Conservation (phyloP, 495 filamentous ascomycete species). For the Penicillium pancosmium region DNA sequence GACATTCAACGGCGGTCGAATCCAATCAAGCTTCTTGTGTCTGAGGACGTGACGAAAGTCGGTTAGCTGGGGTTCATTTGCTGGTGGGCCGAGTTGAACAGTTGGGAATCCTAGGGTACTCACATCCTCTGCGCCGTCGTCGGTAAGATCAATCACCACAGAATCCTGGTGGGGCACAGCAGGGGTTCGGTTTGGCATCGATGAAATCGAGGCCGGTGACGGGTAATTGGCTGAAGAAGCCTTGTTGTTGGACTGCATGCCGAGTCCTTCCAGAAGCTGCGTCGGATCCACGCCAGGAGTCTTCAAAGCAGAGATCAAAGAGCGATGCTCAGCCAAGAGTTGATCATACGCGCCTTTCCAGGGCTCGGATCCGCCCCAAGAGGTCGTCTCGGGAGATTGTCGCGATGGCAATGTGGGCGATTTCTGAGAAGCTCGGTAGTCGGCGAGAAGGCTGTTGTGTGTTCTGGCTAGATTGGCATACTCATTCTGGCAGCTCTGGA, state of each 20-base stretch:
- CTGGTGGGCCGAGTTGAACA: neutral
- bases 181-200: neutral
- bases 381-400: neutral
- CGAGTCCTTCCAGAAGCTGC: neutral
- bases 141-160: neutral
- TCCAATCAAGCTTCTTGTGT: neutral
- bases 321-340: neutral
- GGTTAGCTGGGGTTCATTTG: neutral
- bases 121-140: neutral
- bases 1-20: neutral
- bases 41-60: neutral
- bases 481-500: slow-evolving; percentile 4
- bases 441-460: slow-evolving; percentile 15
- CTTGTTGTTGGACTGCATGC: neutral
- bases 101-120: neutral
- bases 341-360: neutral
- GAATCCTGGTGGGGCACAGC: neutral
- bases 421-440: slow-evolving; percentile 10
- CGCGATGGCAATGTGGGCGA: neutral
- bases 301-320: neutral
- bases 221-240: neutral
- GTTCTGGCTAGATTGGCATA: slow-evolving; percentile 5
- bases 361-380: neutral
- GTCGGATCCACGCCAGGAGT: neutral
- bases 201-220: neutral